phyloP scores from a whole-genome alignment of 208 protist genomes.

The Leishmania amazonensis region DNA sequence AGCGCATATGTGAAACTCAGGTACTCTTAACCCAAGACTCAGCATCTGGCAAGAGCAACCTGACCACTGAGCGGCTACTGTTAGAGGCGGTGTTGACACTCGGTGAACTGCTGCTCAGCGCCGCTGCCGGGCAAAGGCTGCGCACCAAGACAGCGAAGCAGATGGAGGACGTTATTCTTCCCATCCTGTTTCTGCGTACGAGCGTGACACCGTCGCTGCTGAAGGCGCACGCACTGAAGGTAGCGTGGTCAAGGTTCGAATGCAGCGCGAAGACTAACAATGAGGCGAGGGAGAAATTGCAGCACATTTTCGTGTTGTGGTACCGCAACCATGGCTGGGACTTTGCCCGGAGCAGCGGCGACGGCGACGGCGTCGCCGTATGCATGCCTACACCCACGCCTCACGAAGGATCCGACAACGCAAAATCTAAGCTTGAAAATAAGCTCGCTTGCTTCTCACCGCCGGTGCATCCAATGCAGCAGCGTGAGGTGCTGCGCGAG shows the following conservation, averaged over 20 bases:
- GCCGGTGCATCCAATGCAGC: background rate
- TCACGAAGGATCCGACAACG: background rate
- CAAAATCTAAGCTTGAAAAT: background rate
- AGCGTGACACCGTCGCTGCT: slow-evolving; percentile 27
- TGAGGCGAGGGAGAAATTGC: slow-evolving; percentile 13
- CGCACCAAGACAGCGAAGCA: slow-evolving; percentile 18
- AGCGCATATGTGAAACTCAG: background rate
- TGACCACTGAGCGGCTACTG: slow-evolving; percentile 25
- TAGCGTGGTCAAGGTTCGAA: slow-evolving; percentile 21
- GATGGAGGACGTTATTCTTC: slow-evolving; percentile 44
- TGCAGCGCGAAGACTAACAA: background rate
- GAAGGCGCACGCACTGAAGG: slow-evolving; percentile 20
- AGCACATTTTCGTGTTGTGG: slow-evolving; percentile 25
- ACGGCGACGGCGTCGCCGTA: background rate
- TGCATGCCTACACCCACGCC: background rate
- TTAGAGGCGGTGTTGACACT: slow-evolving; percentile 32
- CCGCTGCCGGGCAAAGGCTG: background rate
- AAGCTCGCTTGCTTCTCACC: background rate
- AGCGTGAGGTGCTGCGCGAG: slow-evolving; percentile 20
- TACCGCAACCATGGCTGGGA: slow-evolving; percentile 32
- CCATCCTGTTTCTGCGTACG: slow-evolving; percentile 44
- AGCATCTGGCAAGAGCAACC: background rate
- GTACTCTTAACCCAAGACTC: background rate
- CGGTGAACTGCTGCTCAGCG: slow-evolving; percentile 23
- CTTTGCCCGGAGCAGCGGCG: slow-evolving; percentile 9